Base-by-base conservation (phyloP, 805 yeast species). In the Candida morakotiae region DNA sequence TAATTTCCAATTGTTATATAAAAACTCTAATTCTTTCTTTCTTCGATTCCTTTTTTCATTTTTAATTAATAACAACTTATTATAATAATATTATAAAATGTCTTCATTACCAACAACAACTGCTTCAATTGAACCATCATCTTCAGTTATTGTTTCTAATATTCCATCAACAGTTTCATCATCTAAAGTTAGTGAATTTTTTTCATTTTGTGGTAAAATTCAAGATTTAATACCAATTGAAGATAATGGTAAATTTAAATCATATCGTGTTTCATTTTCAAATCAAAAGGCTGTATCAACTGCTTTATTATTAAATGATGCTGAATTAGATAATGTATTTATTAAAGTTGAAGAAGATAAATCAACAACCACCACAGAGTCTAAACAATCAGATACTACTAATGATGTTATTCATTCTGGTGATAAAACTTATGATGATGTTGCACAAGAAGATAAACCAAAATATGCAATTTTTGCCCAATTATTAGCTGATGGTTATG, bases 371-470 rank as follows among this genome's bases (percentile, higher is more conserved):
- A 11, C 24, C 3, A 14, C 27, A 9, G n/a, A 28, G 13, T 16
- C 9, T 21, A 7, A 7, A 21, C 9, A 18, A 13, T 22, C 15
- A 11, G n/a, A n/a, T 27, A 40, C 47, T 14, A 58, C 53, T 38
- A 43, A 52, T 31, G 57, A 58, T 33, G 41, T 53, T 17, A 39
- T 43, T 9, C 32, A 24, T 21, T 60, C 64, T 4, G 67, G 64
- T 9, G 68, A 62, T 36, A 45, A 39, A 8, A 35, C 45, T 9
- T 58, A 58, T 34, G 70, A 63, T 35, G 87, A 82, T 47, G 73
- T 83, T 37, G 58, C 69, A 4, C 94, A 84, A 61, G 94, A 85
- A 51, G 77, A 75, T 42, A 84, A 84, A 64, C 94, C 94, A 39
- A 82, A 82, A 52, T 60, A 79, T 39, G 77, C 87, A 14, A 78